These are phyloP conservation scores for Amaranthus tricolor DNA, from an alignment of 179 eudicot species.

Conservation along the genomic window DNA sequence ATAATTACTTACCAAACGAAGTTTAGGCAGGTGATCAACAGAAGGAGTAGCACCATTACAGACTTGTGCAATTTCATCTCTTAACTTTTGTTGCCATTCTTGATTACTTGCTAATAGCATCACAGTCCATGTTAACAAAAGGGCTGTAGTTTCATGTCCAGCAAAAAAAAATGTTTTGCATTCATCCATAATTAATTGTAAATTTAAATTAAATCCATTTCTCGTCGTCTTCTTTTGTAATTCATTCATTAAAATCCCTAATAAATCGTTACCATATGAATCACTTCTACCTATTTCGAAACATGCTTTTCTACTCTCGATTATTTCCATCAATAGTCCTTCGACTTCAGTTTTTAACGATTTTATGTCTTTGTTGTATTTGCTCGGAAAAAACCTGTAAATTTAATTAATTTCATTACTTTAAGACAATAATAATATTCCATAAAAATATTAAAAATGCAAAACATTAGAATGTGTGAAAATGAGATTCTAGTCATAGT, in stretches of 20 bases:
- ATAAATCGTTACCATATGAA: constrained; percentile 69
- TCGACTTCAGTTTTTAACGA: constrained; percentile 71
- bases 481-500: background rate
- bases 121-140: constrained; percentile 47
- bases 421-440: too few species aligned
- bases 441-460: too few species aligned
- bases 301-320: constrained; percentile 58
- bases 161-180: constrained; percentile 40
- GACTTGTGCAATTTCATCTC: constrained; percentile 32
- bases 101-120: constrained; percentile 47
- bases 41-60: constrained; percentile 31
- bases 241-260: constrained; percentile 71
- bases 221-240: constrained; percentile 40
- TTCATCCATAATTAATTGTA: constrained; percentile 64
- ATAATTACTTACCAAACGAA: constrained; percentile 35
- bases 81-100: constrained; percentile 39
- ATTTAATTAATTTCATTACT: background rate
- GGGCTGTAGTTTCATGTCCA: constrained; percentile 46
- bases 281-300: constrained; percentile 67
- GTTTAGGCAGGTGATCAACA: constrained; percentile 35
- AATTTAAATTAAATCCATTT: constrained; percentile 43
- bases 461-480: background rate
- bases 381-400: constrained; percentile 77
- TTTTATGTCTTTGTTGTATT: constrained; percentile 82
- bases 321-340: constrained; percentile 68